phyloP scores from a whole-genome alignment of 2,329 filamentous ascomycete species.

The Curvularia spicifera region DNA sequence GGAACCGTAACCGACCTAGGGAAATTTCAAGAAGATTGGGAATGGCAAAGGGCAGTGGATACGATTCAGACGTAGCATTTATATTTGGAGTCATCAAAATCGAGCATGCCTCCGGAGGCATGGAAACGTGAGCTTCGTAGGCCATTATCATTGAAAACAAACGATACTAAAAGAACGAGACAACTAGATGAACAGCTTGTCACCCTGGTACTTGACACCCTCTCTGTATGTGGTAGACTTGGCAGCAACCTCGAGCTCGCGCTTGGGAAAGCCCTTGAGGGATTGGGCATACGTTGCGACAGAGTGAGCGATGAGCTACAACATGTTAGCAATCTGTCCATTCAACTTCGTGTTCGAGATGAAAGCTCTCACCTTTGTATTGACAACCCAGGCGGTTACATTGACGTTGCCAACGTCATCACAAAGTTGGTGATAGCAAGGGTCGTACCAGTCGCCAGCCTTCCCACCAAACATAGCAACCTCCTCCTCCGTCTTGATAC shows the following conservation, averaged over 20 bases:
- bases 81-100: neutral
- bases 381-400: conserved; percentile 48
- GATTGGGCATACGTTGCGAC: conserved; percentile 47
- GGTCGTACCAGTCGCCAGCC: conserved; percentile 49
- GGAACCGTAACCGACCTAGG: no score
- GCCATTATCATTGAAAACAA: neutral
- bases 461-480: conserved; percentile 48
- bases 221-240: conserved; percentile 30
- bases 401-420: conserved; percentile 51
- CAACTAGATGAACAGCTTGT: conserved; percentile 40
- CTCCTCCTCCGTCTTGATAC: conserved; percentile 50
- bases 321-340: conserved; percentile 8
- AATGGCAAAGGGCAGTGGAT: neutral
- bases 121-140: neutral
- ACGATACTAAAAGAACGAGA: neutral
- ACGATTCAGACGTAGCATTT: neutral
- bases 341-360: neutral
- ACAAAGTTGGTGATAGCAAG: conserved; percentile 51
- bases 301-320: conserved; percentile 47
- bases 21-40: neutral
- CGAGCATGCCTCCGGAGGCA: neutral
- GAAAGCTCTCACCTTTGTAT: conserved; percentile 41
- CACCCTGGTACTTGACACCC: conserved; percentile 42
- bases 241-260: conserved; percentile 24
- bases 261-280: conserved; percentile 46